Evolutionary conservation across 2,329 filamentous ascomycete genomes (phyloP).

Genomic region (Capronia epimyces): DNA sequence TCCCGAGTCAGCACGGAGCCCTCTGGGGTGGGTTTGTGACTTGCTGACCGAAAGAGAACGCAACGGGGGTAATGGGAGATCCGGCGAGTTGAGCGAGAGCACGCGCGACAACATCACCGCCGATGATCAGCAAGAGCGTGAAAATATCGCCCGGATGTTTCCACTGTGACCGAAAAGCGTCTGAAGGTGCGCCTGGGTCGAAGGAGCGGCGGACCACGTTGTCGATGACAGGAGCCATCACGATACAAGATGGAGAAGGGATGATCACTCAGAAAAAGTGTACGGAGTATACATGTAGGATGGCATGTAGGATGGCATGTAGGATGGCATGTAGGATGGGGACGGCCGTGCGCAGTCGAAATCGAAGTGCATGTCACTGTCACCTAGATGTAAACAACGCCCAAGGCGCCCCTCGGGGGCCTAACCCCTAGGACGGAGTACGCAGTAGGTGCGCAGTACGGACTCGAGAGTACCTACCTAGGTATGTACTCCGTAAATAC

Average conservation of each 20-base stretch:
- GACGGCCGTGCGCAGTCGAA: background rate
- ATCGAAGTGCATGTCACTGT: too few species aligned
- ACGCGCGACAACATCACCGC: conserved; percentile 35
- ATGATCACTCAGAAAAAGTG: too few species aligned
- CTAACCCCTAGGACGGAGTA: too few species aligned
- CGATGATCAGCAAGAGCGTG: conserved; percentile 35
- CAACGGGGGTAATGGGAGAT: conserved; percentile 30
- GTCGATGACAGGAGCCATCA: conserved; percentile 7
- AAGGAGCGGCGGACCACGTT: conserved; percentile 4
- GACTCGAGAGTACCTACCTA: too few species aligned
- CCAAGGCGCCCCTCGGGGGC: too few species aligned
- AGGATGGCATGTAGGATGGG: too few species aligned
- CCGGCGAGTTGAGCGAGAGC: conserved; percentile 33
- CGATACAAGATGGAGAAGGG: background rate
- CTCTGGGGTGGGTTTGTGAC: background rate
- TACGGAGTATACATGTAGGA: too few species aligned
- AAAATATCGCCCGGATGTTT: conserved; percentile 20
- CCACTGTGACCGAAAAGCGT: conserved; percentile 11
- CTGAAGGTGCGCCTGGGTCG: conserved; percentile 8
- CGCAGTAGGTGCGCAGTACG: too few species aligned
- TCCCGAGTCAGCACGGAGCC: background rate
- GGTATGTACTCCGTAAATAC: too few species aligned
- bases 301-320: too few species aligned
- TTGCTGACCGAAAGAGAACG: conserved; percentile 35
- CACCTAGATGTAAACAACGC: too few species aligned